phyloP scores from a whole-genome alignment of 2,329 filamentous ascomycete genomes.

The Sporothrix pallida region DNA sequence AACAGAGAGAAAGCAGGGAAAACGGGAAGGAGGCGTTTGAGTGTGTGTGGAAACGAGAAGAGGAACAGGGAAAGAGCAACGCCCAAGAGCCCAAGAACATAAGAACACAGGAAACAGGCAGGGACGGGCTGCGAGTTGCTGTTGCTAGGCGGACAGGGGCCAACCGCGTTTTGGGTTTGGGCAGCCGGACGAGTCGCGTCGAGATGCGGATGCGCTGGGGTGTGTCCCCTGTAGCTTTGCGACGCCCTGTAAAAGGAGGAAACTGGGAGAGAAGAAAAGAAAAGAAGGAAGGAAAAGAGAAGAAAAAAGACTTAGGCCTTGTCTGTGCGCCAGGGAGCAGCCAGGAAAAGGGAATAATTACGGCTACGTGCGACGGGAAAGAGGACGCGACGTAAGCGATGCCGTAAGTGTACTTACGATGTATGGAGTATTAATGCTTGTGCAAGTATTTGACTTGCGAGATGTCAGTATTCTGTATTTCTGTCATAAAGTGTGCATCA shows the following conservation, averaged over 20 bases:
- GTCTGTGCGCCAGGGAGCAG: no score
- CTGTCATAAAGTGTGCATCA: no score
- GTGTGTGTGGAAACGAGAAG: neutral
- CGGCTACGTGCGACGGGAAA: no score
- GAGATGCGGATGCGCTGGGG: neutral
- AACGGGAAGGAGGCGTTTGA: neutral
- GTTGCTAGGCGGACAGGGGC: conserved; percentile 23
- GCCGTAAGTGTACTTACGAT: no score
- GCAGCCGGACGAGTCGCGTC: conserved; percentile 23
- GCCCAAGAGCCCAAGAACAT: neutral
- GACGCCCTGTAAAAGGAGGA: neutral
- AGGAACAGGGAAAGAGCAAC: conserved; percentile 5
- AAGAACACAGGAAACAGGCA: neutral
- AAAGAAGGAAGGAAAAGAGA: no score
- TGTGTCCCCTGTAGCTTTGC: neutral
- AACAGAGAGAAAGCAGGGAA: neutral
- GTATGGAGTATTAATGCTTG: no score
- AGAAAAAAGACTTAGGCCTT: no score
- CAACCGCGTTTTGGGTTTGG: conserved; percentile 34
- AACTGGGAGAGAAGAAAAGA: neutral
- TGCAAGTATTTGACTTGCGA: no score
- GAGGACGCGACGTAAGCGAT: no score
- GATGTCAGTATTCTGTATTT: no score
- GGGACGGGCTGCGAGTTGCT: conserved; percentile 8
- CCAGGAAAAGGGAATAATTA: no score